phyloP scores from a whole-genome alignment of 2,329 filamentous ascomycete species.

The Onygenales sp. region DNA sequence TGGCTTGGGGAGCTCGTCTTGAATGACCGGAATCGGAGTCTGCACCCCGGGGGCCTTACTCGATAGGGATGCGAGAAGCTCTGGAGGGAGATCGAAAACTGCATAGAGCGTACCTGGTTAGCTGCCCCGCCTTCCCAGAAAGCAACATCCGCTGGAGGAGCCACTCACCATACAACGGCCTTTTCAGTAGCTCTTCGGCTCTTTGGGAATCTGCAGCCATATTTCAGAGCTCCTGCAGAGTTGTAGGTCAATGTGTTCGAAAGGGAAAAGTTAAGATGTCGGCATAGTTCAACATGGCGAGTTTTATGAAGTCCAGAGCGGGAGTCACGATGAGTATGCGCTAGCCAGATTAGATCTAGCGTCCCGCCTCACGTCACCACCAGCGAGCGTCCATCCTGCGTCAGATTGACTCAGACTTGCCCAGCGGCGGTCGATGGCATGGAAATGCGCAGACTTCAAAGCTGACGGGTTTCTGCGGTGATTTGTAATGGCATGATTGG shows the following conservation, averaged over 20 bases:
- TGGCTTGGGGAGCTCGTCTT: constrained; percentile 15
- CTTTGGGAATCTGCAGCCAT: constrained; percentile 14
- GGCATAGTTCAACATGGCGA: neutral
- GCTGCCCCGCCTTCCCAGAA: neutral
- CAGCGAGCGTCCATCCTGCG: no score
- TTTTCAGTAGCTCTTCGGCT: constrained; percentile 35
- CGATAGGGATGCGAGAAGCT: constrained; percentile 60
- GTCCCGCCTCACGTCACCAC: neutral
- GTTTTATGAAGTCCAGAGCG: neutral
- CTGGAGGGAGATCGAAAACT: constrained; percentile 76
- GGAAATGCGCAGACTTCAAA: no score
- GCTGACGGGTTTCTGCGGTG: no score
- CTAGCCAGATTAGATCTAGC: neutral
- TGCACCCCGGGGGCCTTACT: constrained; percentile 41
- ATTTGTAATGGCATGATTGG: no score
- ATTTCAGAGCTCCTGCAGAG: neutral
- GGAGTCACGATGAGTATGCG: neutral
- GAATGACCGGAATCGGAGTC: constrained; percentile 19
- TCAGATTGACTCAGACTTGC: no score
- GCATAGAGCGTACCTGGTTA: constrained; percentile 14
- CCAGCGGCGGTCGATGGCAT: no score
- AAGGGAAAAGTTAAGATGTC: neutral
- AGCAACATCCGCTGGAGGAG: neutral
- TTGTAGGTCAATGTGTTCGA: neutral
- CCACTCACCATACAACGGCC: constrained; percentile 40